These are phyloP conservation scores for Podila horticola DNA, from an alignment of 192 early-diverging fungal species.

Conservation along the genomic window DNA sequence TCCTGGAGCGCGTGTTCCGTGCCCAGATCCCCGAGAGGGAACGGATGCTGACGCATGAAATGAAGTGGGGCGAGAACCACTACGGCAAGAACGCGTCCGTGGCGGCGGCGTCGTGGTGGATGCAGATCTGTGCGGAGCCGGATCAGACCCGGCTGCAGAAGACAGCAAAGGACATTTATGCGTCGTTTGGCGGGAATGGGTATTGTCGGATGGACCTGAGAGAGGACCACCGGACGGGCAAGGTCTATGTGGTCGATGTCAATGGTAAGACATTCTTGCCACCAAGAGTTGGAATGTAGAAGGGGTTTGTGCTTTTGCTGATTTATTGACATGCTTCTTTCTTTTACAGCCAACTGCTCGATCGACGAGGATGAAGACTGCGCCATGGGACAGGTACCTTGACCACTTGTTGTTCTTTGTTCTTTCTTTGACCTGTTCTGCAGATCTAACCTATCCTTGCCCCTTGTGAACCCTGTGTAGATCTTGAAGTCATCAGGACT, in stretches of 20 bases:
- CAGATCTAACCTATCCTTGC: too few species aligned
- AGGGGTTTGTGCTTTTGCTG: not conserved
- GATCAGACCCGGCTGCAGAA: conserved; percentile 30
- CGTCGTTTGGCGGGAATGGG: conserved; percentile 29
- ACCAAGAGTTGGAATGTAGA: not conserved
- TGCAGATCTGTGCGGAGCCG: conserved; percentile 26
- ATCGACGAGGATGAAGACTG: conserved; percentile 35
- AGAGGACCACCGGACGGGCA: conserved; percentile 32
- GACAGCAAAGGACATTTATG: conserved; percentile 19
- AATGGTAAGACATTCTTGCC: conserved; percentile 20
- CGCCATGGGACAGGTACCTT: conserved; percentile 42
- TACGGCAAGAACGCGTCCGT: conserved; percentile 32
- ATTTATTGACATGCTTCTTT: not conserved
- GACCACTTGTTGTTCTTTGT: not conserved
- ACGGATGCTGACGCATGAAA: conserved; percentile 35
- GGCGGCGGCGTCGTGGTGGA: conserved; percentile 39
- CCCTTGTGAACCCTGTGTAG: not conserved
- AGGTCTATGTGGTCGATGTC: conserved; percentile 41
- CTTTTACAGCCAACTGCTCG: conserved; percentile 17
- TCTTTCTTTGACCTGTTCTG: not conserved
- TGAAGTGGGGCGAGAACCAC: conserved; percentile 44
- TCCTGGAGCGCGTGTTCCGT: conserved; percentile 36
- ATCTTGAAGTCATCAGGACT: conserved; percentile 30
- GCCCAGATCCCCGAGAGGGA: conserved; percentile 31
- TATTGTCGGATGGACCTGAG: conserved; percentile 52